Percentiles rank a stretch among this genome's conserved stretches.
These are phyloP conservation scores for Colletotrichum orchidophilum DNA, from an alignment of 2,329 filamentous ascomycete genomes.

Conservation along the genomic window DNA sequence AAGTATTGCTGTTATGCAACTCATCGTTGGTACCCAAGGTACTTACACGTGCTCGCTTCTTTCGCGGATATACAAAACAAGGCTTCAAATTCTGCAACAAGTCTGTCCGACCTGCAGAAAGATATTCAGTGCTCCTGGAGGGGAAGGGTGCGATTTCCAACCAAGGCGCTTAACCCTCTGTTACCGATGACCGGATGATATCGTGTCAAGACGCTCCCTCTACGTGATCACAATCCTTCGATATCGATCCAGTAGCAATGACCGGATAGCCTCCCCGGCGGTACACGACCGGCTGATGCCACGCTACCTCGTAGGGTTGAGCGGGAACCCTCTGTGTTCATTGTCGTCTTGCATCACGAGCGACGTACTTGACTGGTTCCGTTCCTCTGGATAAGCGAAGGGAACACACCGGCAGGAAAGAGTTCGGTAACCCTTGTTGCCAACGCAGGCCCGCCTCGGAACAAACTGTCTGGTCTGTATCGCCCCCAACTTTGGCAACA, in stretches of 20 bases:
- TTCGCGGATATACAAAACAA: neutral
- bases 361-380: neutral
- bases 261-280: neutral
- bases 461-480: neutral
- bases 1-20: slow-evolving; percentile 5
- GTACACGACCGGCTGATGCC: neutral
- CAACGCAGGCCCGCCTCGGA: no score
- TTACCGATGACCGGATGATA: neutral
- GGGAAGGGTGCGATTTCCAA: neutral
- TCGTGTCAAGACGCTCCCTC: neutral
- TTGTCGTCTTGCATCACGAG: neutral
- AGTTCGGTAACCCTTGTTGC: neutral
- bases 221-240: neutral
- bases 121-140: neutral
- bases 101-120: neutral
- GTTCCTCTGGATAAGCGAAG: neutral
- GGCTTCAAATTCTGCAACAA: neutral
- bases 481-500: neutral
- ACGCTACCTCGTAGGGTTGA: neutral
- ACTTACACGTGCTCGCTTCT: neutral
- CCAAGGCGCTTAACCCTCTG: neutral
- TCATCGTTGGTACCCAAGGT: neutral
- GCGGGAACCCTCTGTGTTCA: neutral
- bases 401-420: neutral
- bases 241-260: neutral